These are phyloP conservation scores for Dothideomycetes sp. DNA, from an alignment of 2,329 filamentous ascomycete species.

Conservation along the genomic window DNA sequence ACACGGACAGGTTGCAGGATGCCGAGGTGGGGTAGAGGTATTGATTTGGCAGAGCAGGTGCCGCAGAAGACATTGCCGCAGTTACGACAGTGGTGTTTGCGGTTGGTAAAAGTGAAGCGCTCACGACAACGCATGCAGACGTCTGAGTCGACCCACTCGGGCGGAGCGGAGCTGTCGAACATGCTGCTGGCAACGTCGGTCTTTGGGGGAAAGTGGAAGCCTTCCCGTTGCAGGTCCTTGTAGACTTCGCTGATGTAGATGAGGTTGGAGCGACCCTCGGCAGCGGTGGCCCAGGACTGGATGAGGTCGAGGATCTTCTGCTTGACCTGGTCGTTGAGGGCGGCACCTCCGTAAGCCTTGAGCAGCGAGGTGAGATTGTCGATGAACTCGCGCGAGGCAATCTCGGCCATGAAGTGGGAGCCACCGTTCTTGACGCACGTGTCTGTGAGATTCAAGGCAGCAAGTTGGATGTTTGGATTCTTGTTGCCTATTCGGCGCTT, in stretches of 20 bases:
- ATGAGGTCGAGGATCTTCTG: constrained; percentile 86
- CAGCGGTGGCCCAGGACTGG: constrained; percentile 84
- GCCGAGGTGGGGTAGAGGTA: constrained; percentile 83
- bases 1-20: constrained; percentile 87
- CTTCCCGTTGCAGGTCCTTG: constrained; percentile 67
- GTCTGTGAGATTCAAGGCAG: constrained; percentile 90
- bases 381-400: constrained; percentile 96
- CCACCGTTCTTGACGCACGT: constrained; percentile 98
- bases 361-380: constrained; percentile 88
- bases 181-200: constrained; percentile 87
- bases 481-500: constrained; percentile 92
- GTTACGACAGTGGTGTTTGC: constrained; percentile 96
- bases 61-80: constrained; percentile 97
- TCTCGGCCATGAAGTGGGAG: constrained; percentile 85
- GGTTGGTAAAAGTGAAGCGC: constrained; percentile 91
- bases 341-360: constrained; percentile 61
- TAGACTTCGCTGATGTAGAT: constrained; percentile 86
- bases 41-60: constrained; percentile 79
- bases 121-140: constrained; percentile 98
- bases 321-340: constrained; percentile 76
- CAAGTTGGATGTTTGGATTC: constrained; percentile 94
- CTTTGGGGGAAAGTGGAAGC: constrained; percentile 80
- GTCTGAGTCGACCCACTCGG: constrained; percentile 95
- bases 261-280: constrained; percentile 72
- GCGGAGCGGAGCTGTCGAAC: constrained; percentile 92